These are phyloP conservation scores for Citrus sp. DNA, from an alignment of 345 rosid species.

Conservation along the genomic window DNA sequence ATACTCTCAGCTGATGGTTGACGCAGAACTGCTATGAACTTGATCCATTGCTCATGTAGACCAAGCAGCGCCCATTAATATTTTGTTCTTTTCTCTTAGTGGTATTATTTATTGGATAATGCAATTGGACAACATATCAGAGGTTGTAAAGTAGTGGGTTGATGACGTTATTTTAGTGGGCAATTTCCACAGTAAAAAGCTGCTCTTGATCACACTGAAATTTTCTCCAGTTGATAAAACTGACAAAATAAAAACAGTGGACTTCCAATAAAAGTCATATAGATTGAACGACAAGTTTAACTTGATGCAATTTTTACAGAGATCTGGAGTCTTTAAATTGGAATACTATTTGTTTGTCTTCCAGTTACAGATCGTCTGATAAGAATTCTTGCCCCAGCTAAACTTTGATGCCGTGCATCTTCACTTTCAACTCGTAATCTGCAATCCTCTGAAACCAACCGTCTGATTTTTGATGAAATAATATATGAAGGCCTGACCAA, in stretches of 20 bases:
- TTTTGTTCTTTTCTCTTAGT: not conserved
- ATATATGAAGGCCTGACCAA: not conserved
- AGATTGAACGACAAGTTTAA: too few relatives aligned
- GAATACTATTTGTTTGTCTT: not conserved
- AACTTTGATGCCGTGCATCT: not conserved
- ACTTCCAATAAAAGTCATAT: not conserved
- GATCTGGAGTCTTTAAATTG: not conserved
- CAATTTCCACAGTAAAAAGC: not conserved
- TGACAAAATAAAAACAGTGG: not conserved
- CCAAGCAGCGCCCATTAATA: not conserved
- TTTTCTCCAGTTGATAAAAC: not conserved
- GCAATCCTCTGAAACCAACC: not conserved
- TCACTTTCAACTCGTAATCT: not conserved
- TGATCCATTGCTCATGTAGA: not conserved
- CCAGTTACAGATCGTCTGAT: not conserved
- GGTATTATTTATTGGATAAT: not conserved
- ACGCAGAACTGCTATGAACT: not conserved
- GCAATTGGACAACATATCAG: constrained; percentile 1
- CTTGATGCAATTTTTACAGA: too few relatives aligned
- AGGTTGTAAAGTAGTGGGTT: not conserved
- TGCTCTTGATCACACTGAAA: not conserved
- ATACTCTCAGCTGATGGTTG: not conserved
- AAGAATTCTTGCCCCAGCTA: not conserved
- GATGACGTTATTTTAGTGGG: not conserved
- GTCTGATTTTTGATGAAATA: not conserved